Percentiles rank a stretch among this genome's conserved stretches.
These are phyloP conservation scores for Anastatica hierochuntica DNA, from an alignment of 345 rosid genomes.

Conservation along the genomic window DNA sequence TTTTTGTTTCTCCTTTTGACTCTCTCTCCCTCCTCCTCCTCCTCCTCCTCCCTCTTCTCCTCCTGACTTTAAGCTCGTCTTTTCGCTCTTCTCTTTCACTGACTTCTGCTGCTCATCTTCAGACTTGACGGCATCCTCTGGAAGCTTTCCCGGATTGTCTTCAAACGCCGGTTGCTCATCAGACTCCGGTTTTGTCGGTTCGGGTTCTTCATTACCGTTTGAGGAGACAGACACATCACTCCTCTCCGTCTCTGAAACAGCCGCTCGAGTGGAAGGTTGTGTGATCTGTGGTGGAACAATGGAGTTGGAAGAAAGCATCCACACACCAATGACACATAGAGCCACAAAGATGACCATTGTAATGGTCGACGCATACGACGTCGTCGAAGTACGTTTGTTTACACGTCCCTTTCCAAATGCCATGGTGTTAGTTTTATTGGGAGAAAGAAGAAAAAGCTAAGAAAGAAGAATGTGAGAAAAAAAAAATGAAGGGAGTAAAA, in stretches of 20 bases:
- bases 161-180: constrained; percentile 35
- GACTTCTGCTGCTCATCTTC: constrained; percentile 29
- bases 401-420: constrained; percentile 47
- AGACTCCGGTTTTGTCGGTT: constrained; percentile 21
- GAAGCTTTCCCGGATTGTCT: constrained; percentile 81
- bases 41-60: too few species aligned
- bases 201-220: constrained; percentile 5
- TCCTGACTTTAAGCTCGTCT: background rate
- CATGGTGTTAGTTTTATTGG: constrained; percentile 26
- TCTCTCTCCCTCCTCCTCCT: constrained; percentile 33
- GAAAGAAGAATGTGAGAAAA: background rate
- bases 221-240: constrained; percentile 16
- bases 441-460: background rate
- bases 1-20: constrained; percentile 29
- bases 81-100: constrained; percentile 23
- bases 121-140: constrained; percentile 68
- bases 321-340: constrained; percentile 61
- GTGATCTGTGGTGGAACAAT: constrained; percentile 30
- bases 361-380: constrained; percentile 53
- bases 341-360: constrained; percentile 55
- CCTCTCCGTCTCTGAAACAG: constrained; percentile 17
- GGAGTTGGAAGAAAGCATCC: constrained; percentile 65
- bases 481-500: too few species aligned
- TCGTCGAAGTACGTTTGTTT: constrained; percentile 37
- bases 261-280: constrained; percentile 28